Evolutionary conservation across 352 stramenopile species (phyloP), one percentile per base, ranked within the genome.

Genomic region (Phytophthora sansomeana): DNA sequence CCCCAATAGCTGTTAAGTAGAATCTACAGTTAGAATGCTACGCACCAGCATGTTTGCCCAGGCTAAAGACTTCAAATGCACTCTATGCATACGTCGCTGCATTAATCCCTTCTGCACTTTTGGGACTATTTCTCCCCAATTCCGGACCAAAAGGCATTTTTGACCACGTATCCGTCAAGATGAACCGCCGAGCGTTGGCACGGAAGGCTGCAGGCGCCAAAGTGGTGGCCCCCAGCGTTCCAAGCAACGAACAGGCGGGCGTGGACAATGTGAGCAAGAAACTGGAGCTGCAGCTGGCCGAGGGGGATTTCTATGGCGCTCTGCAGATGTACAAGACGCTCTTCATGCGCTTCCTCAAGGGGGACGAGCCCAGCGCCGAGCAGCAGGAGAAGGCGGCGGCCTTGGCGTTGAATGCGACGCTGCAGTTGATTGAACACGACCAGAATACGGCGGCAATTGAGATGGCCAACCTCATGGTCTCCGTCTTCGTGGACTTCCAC

Each of bases 301-400:
- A 80, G n/a, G 86, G 86, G 11, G 86, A 97, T 56, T 92, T 86
- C 58, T 97, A 97, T 69, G 85, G 89, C 51, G 89, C 89, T 54
- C 62, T 97, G 62, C 89, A 97, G 66, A 92, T 96, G 86, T 97
- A 97, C 81, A 95, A 95, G 81, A 95, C 87, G 64, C 77, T 97
- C 16, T 95, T 93, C 70, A 95, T 91, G 81, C 88, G 89, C 35
- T 78, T 83, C 52, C 83, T 94, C 65, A 92, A 94, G 58, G 85
- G 83, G 59, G 87, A 95, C 54, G 67, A 74, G 24, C 77, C 77
- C 26, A 77, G 75, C 48, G 47, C 48, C 6, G 69, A 71, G 28
- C 78, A 89, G 58, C 88, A 93, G 61, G 58, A 87, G 42, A 83
- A 88, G 49, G 85, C 84, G 21, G 74, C 81, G 29, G 77, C 85